phyloP scores from a whole-genome alignment of 1,284 basidiomycete genomes.

The Cutaneotrichosporon cutaneum region DNA sequence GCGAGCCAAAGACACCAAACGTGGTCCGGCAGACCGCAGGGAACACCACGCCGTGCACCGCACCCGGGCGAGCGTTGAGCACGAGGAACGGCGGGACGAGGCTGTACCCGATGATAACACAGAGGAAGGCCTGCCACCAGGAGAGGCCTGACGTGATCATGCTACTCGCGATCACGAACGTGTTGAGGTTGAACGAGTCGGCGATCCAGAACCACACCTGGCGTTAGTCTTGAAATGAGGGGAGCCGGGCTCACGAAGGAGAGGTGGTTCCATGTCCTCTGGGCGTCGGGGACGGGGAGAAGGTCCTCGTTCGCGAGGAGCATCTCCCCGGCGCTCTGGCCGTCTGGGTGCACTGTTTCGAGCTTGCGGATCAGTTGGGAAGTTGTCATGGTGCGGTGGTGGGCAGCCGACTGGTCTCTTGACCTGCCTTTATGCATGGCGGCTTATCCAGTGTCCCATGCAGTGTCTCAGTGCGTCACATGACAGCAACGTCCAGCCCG shows the following conservation, averaged over 20 bases:
- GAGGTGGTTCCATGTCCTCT: slow-evolving; percentile 45
- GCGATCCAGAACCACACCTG: slow-evolving; percentile 44
- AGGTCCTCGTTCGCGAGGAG: slow-evolving; percentile 59
- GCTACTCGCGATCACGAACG: slow-evolving; percentile 60
- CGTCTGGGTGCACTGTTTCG: slow-evolving; percentile 59
- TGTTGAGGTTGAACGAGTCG: slow-evolving; percentile 77
- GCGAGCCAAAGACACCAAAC: slow-evolving; percentile 72
- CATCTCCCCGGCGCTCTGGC: slow-evolving; percentile 58
- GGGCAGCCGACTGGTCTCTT: no score
- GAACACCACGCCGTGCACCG: slow-evolving; percentile 66
- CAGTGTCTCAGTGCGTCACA: no score
- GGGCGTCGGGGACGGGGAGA: slow-evolving; percentile 36
- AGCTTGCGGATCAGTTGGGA: slow-evolving; percentile 44
- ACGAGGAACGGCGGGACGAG: slow-evolving; percentile 72
- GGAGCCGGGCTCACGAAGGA: slow-evolving; percentile 31
- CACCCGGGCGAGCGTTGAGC: slow-evolving; percentile 72
- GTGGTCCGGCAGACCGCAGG: slow-evolving; percentile 71
- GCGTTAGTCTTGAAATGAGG: neutral
- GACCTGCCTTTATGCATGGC: no score
- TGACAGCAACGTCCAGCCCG: no score
- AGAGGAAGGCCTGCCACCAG: slow-evolving; percentile 66
- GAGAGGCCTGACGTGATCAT: slow-evolving; percentile 72
- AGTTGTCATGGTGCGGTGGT: no score
- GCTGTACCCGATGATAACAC: slow-evolving; percentile 73
- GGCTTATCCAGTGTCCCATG: no score